Evolutionary conservation across 164 flowering plant genomes (phyloP).

Genomic region (Akebia trifoliata): DNA sequence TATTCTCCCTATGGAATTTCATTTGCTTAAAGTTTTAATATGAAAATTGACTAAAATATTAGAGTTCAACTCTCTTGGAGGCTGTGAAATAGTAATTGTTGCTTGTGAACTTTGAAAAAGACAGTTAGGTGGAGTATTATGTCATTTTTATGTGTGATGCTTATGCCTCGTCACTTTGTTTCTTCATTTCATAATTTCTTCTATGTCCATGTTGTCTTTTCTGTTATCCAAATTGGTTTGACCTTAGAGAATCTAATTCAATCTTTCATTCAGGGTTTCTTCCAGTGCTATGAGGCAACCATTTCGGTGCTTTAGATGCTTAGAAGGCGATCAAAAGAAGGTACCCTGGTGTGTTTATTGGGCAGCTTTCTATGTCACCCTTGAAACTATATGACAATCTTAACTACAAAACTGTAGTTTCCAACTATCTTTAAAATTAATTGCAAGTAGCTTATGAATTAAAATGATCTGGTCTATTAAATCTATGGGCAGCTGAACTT

Average conservation of each 20-base stretch:
- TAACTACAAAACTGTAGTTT: slow-evolving; percentile 4
- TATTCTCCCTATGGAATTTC: slow-evolving; percentile 8
- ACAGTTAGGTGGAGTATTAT: neutral
- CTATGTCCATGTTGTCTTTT: slow-evolving; percentile 5
- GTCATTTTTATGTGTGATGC: neutral
- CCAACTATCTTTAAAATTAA: slow-evolving; percentile 4
- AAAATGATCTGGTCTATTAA: neutral
- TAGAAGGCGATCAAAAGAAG: slow-evolving; percentile 80
- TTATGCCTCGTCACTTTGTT: neutral
- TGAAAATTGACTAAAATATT: slow-evolving; percentile 2
- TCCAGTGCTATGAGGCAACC: slow-evolving; percentile 62
- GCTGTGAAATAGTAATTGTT: slow-evolving; percentile 7
- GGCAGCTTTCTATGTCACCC: slow-evolving; percentile 39
- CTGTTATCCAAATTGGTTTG: slow-evolving; percentile 14
- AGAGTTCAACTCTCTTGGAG: neutral
- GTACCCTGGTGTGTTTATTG: slow-evolving; percentile 79
- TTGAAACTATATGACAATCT: slow-evolving; percentile 21
- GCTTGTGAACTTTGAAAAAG: slow-evolving; percentile 15
- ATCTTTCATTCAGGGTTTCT: slow-evolving; percentile 82
- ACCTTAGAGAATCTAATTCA: slow-evolving; percentile 65
- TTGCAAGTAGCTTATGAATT: neutral
- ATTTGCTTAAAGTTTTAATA: slow-evolving; percentile 10
- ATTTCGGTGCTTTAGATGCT: slow-evolving; percentile 67
- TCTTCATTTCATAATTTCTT: neutral
- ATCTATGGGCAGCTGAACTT: neutral